Percentiles rank a stretch among this genome's conserved stretches.
These are phyloP conservation scores for Rubia peregrina DNA, from an alignment of 305 asterid species.

Conservation along the genomic window DNA sequence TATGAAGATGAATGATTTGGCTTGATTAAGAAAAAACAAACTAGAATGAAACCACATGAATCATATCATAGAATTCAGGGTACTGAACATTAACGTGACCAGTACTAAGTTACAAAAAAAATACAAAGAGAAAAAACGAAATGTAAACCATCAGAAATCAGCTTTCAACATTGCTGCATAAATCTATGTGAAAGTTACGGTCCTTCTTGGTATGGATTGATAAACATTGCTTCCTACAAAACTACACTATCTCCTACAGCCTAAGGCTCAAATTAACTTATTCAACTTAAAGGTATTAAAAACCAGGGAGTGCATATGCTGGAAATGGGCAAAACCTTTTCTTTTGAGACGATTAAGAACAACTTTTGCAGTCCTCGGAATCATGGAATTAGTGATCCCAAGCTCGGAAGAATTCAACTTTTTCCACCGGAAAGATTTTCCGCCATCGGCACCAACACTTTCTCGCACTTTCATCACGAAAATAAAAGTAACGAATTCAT, in stretches of 20 bases:
- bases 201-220: too few relatives aligned
- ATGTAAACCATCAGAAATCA: background rate
- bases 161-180: too few relatives aligned
- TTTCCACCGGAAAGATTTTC: slow-evolving; percentile 47
- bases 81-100: background rate
- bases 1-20: background rate
- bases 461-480: slow-evolving; percentile 21
- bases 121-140: too few relatives aligned
- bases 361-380: slow-evolving; percentile 53
- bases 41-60: background rate
- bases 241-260: background rate
- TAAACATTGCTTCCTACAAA: background rate
- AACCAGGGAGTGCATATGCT: background rate
- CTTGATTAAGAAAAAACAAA: background rate
- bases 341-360: slow-evolving; percentile 71
- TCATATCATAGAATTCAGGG: background rate
- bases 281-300: slow-evolving; percentile 4
- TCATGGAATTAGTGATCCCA: slow-evolving; percentile 64
- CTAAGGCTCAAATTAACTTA: background rate
- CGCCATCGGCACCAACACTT: slow-evolving; percentile 20
- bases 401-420: slow-evolving; percentile 62
- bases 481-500: background rate
- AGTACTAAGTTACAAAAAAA: too few relatives aligned
- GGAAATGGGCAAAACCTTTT: slow-evolving; percentile 35
- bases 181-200: too few relatives aligned